phyloP scores from a whole-genome alignment of 148 eudicot genomes.

The Suaeda aralocaspica region DNA sequence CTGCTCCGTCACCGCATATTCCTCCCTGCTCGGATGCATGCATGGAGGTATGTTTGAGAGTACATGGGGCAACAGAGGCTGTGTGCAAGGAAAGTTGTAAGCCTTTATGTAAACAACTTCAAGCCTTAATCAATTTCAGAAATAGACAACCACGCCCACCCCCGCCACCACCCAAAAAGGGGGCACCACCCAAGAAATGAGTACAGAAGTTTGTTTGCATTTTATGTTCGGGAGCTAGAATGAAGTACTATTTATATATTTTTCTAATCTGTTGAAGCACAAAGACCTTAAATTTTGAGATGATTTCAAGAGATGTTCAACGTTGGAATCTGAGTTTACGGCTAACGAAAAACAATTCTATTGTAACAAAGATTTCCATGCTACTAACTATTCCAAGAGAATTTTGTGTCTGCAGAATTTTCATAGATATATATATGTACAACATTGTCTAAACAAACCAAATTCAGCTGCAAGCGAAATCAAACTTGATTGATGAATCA shows the following conservation, averaged over 20 bases:
- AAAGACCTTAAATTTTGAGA: background rate
- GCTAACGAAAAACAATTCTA: background rate
- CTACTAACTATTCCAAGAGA: background rate
- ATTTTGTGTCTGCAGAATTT: background rate
- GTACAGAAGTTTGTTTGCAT: too few species aligned
- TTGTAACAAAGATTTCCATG: background rate
- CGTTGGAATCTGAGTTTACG: background rate
- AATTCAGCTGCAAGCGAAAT: background rate
- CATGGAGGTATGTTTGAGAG: slow-evolving; percentile 8
- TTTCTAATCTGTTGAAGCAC: background rate
- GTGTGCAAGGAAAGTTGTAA: slow-evolving; percentile 7
- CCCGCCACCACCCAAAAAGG: background rate
- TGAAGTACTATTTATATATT: background rate
- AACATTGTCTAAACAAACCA: background rate
- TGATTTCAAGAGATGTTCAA: background rate
- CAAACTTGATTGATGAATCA: too few species aligned
- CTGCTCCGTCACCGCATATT: background rate
- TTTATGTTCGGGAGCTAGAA: background rate
- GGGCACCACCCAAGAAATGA: background rate
- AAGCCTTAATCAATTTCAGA: background rate
- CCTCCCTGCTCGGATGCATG: slow-evolving; percentile 11
- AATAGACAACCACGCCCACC: background rate
- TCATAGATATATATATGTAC: background rate
- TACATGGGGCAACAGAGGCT: slow-evolving; percentile 1
- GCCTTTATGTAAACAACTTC: slow-evolving; percentile 9